Evolutionary conservation across 73 alveolate genomes (phyloP).

Genomic region (Paramecium caudatum): DNA sequence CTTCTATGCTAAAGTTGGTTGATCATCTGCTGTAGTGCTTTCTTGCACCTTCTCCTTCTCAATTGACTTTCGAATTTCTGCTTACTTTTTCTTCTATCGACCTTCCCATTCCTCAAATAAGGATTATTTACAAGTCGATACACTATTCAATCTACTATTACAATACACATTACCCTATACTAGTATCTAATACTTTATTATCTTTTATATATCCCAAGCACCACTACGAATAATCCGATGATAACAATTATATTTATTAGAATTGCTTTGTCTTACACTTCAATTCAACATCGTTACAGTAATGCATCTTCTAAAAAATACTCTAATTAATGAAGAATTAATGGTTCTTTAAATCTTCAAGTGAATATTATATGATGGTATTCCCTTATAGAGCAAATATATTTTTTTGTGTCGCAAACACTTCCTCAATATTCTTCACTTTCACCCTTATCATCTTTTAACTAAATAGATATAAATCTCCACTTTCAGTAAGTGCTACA

Average conservation of each 20-base stretch:
- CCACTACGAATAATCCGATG: background rate
- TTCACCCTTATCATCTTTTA: slow-evolving; percentile 26
- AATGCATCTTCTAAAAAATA: slow-evolving; percentile 14
- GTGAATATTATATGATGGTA: background rate
- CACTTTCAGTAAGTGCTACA: slow-evolving; percentile 16
- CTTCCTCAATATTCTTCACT: background rate
- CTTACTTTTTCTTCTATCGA: too few relatives aligned
- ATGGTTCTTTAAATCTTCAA: background rate
- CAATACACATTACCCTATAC: too few relatives aligned
- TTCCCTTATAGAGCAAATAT: background rate
- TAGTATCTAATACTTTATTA: background rate
- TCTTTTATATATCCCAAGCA: background rate
- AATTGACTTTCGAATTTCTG: too few relatives aligned
- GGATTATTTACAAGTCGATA: background rate
- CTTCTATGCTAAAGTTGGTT: slow-evolving; percentile 1
- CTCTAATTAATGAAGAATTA: background rate
- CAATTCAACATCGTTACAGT: background rate
- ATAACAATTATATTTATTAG: background rate
- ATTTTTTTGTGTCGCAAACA: background rate
- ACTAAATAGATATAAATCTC: slow-evolving; percentile 23
- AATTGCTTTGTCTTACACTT: background rate
- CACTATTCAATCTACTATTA: too few relatives aligned
- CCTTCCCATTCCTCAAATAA: slow-evolving; percentile 20
- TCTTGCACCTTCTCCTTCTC: too few relatives aligned
- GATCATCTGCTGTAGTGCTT: background rate